Conservation (phyloP, 139 green algal species). For the Micractinium sp. region DNA sequence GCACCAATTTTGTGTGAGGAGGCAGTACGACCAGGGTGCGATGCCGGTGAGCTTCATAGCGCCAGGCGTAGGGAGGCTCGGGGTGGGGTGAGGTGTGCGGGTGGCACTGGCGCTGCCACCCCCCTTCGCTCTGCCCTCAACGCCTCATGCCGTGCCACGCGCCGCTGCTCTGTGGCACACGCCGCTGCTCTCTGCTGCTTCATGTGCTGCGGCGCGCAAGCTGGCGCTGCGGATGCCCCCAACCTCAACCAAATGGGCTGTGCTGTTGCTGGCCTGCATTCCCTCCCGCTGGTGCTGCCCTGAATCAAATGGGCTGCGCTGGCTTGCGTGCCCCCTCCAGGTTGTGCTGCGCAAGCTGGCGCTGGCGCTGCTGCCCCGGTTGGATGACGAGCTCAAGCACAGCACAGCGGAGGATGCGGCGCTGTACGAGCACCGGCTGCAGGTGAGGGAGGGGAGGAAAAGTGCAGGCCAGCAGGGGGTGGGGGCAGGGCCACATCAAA, state of each 20-base stretch:
- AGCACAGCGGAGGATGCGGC: constrained; percentile 66
- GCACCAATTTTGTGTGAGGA: background rate
- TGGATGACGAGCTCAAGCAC: constrained; percentile 93
- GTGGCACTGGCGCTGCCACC: background rate
- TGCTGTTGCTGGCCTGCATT: background rate
- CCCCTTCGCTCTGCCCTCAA: background rate
- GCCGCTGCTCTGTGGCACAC: too few relatives aligned
- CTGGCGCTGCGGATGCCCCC: too few relatives aligned
- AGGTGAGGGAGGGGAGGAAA: constrained; percentile 43
- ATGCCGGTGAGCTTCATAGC: background rate
- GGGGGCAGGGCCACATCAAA: too few relatives aligned
- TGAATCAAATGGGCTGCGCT: too few relatives aligned
- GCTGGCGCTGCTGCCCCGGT: constrained; percentile 83
- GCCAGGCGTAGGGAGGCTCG: background rate
- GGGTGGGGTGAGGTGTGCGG: background rate
- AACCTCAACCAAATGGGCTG: too few relatives aligned
- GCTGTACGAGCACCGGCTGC: constrained; percentile 90
- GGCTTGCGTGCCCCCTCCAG: background rate
- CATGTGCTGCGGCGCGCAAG: too few relatives aligned
- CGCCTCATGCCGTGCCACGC: too few relatives aligned
- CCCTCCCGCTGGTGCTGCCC: background rate
- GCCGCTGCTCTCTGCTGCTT: too few relatives aligned
- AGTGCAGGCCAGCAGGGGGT: too few relatives aligned
- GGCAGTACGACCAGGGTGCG: background rate
- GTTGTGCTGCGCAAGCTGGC: constrained; percentile 68